Conservation (phyloP, 306 rosid genomes). For the Cicer pinnatifidum region DNA sequence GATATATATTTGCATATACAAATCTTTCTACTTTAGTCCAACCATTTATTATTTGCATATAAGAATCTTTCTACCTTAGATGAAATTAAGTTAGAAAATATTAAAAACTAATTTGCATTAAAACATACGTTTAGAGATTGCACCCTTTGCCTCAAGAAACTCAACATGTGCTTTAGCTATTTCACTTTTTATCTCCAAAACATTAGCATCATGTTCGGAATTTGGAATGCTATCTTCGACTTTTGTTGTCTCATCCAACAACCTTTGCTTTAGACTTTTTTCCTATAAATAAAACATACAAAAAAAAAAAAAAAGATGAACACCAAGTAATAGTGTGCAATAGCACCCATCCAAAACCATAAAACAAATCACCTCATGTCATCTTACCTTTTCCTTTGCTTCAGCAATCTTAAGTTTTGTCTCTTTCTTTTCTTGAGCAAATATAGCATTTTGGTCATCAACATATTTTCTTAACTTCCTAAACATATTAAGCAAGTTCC, state of each 20-base stretch:
- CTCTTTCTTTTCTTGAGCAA: slow-evolving; percentile 34
- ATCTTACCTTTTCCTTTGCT: slow-evolving; percentile 50
- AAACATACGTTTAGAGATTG: not conserved
- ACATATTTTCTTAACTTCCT: slow-evolving; percentile 48
- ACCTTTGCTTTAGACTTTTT: slow-evolving; percentile 40
- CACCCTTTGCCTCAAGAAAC: not conserved
- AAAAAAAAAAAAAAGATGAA: not conserved
- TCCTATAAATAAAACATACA: slow-evolving; percentile 42
- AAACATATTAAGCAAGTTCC: slow-evolving; percentile 24
- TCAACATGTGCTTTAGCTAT: slow-evolving; percentile 1
- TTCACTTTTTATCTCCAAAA: slow-evolving; percentile 1
- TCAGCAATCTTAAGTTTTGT: slow-evolving; percentile 46
- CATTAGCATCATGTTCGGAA: not conserved
- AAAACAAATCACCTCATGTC: not conserved
- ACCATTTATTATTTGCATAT: not conserved
- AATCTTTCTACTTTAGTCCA: not conserved
- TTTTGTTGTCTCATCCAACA: slow-evolving; percentile 51
- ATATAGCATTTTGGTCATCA: slow-evolving; percentile 41
- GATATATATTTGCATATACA: not conserved
- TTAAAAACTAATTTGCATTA: not conserved
- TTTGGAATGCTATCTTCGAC: slow-evolving; percentile 40
- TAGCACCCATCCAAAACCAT: not conserved
- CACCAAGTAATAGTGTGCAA: slow-evolving; percentile 1
- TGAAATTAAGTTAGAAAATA: not conserved
- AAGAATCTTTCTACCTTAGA: not conserved